Percentiles rank a stretch among this genome's conserved stretches.
These are phyloP conservation scores for Hemerocallis citrina DNA, from an alignment of 106 monocot genomes.

Conservation along the genomic window DNA sequence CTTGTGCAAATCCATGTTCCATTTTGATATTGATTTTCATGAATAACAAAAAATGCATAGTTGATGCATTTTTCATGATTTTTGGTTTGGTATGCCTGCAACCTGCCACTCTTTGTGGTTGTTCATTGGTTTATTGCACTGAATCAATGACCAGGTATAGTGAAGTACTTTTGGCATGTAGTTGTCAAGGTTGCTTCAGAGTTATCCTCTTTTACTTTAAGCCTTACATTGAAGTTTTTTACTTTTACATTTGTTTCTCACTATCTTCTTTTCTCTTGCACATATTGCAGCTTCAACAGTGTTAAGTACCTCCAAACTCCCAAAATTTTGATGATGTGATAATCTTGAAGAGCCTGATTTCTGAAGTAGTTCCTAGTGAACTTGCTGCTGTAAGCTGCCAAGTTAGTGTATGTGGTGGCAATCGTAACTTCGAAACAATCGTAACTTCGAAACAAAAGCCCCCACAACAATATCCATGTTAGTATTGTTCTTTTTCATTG, in stretches of 20 bases:
- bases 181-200: neutral
- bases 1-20: neutral
- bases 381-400: neutral
- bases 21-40: neutral
- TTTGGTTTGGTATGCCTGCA: neutral
- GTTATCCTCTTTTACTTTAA: neutral
- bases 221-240: neutral
- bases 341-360: neutral
- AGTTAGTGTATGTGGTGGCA: neutral
- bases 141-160: neutral
- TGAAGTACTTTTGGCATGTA: neutral
- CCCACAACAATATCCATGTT: neutral
- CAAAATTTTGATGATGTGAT: neutral
- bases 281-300: neutral
- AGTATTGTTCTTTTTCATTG: neutral
- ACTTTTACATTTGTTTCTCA: neutral
- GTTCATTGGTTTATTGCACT: conserved; percentile 6
- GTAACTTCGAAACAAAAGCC: too few relatives aligned
- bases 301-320: neutral
- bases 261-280: neutral
- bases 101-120: neutral
- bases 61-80: neutral
- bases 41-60: neutral
- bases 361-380: neutral
- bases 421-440: too few relatives aligned